phyloP scores from a whole-genome alignment of 129 eudicot genomes.

The Arctium minus region DNA sequence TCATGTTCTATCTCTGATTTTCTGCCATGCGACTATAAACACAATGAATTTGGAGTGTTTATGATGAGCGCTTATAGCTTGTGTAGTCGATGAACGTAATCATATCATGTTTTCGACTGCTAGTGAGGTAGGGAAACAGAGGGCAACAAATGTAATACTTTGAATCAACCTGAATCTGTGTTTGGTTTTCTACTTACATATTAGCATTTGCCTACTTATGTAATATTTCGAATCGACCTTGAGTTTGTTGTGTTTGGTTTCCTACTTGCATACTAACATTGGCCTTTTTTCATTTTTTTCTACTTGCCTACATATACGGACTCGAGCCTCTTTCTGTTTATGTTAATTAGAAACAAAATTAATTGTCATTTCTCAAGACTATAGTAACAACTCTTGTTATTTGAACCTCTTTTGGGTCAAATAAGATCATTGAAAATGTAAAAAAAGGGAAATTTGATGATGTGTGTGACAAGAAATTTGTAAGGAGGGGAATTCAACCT shows the following conservation, averaged over 20 bases:
- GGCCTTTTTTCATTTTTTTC: not conserved
- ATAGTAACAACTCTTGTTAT: not conserved
- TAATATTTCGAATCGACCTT: not conserved
- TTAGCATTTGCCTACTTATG: not conserved
- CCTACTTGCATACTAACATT: not conserved
- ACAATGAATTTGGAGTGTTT: not conserved
- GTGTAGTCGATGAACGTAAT: not conserved
- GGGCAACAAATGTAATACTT: not conserved
- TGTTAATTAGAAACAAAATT: not conserved
- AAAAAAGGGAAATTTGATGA: not conserved
- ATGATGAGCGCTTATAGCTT: not conserved
- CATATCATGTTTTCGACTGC: not conserved
- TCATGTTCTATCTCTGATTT: not conserved
- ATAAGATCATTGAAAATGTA: not conserved
- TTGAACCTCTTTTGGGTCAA: not conserved
- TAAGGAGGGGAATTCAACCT: not conserved
- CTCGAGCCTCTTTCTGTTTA: not conserved
- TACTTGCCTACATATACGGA: not conserved
- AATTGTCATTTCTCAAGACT: not conserved
- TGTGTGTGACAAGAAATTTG: not conserved
- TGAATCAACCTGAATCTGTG: not conserved
- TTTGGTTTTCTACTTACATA: not conserved
- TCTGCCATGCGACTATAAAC: not conserved
- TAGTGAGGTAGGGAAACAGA: not conserved
- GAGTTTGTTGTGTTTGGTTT: not conserved